phyloP scores from a whole-genome alignment of 352 stramenopile genomes.

The Pythium brassicae region DNA sequence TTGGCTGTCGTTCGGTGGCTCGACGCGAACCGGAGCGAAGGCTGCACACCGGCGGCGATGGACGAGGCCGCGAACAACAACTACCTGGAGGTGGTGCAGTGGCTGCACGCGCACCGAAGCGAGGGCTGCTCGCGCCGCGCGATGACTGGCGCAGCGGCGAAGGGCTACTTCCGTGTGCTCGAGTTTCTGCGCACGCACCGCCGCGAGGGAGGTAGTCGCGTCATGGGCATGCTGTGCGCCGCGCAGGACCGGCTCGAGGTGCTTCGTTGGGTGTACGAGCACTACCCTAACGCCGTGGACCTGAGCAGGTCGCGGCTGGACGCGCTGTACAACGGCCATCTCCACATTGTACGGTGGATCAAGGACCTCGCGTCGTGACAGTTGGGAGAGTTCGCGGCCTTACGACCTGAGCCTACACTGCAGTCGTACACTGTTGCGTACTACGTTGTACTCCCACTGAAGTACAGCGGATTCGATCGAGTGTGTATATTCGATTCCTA shows the following conservation, averaged over 20 bases:
- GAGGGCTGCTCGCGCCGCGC: conserved; percentile 9
- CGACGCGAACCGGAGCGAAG: neutral
- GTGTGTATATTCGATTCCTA: neutral
- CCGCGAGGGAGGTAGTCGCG: conserved; percentile 7
- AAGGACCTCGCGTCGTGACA: neutral
- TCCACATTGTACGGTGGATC: conserved; percentile 9
- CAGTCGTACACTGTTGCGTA: neutral
- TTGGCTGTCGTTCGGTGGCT: neutral
- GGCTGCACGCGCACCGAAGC: conserved; percentile 1
- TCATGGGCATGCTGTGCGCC: neutral
- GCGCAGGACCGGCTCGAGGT: conserved; percentile 4
- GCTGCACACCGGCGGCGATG: conserved; percentile 1
- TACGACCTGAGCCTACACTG: no score
- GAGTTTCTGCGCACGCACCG: conserved; percentile 12
- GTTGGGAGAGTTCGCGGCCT: no score
- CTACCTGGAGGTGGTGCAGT: conserved; percentile 7
- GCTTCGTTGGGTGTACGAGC: neutral
- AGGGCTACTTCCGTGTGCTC: conserved; percentile 5
- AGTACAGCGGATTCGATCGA: neutral
- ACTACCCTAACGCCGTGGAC: conserved; percentile 2
- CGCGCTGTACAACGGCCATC: neutral
- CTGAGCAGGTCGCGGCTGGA: neutral
- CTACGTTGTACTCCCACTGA: neutral
- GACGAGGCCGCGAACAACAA: conserved; percentile 1
- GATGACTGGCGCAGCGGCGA: conserved; percentile 6